A percentile compares a stretch with the other conserved stretches of the same genome.
Evolutionary conservation across 2,329 filamentous ascomycete genomes (phyloP).

Genomic region (Venturia oleaginea): DNA sequence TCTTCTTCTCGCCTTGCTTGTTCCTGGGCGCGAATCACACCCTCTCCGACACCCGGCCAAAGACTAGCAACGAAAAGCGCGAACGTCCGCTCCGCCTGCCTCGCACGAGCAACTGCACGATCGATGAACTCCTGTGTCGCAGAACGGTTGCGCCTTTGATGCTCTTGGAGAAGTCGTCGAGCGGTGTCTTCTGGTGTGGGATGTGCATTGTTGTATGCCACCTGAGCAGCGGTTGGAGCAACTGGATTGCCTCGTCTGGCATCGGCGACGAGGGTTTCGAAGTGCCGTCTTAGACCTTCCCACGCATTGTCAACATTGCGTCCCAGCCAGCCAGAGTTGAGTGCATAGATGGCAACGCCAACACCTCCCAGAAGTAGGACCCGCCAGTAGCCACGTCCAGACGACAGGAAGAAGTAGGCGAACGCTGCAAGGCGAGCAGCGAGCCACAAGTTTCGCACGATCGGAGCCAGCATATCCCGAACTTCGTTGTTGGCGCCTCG

Average conservation of each 20-base stretch:
- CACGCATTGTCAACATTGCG: slow-evolving; percentile 25
- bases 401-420: slow-evolving; percentile 46
- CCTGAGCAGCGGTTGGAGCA: not conserved
- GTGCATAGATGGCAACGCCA: slow-evolving; percentile 32
- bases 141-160: slow-evolving; percentile 3
- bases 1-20: slow-evolving; percentile 35
- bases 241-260: not conserved
- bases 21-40: slow-evolving; percentile 48
- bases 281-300: slow-evolving; percentile 31
- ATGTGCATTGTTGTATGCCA: slow-evolving; percentile 4
- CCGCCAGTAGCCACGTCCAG: slow-evolving; percentile 36
- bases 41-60: slow-evolving; percentile 53
- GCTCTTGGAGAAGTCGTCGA: slow-evolving; percentile 25
- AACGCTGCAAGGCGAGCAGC: slow-evolving; percentile 50
- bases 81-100: slow-evolving; percentile 41
- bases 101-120: not conserved
- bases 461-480: slow-evolving; percentile 31
- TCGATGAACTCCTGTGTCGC: not conserved
- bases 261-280: slow-evolving; percentile 32
- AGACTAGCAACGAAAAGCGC: slow-evolving; percentile 56
- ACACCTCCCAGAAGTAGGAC: slow-evolving; percentile 33
- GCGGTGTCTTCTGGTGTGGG: slow-evolving; percentile 35
- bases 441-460: slow-evolving; percentile 44
- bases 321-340: slow-evolving; percentile 34
- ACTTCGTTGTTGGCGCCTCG: slow-evolving; percentile 15